phyloP scores from a whole-genome alignment of 306 rosid species.

The Astragalus glycyphyllos region DNA sequence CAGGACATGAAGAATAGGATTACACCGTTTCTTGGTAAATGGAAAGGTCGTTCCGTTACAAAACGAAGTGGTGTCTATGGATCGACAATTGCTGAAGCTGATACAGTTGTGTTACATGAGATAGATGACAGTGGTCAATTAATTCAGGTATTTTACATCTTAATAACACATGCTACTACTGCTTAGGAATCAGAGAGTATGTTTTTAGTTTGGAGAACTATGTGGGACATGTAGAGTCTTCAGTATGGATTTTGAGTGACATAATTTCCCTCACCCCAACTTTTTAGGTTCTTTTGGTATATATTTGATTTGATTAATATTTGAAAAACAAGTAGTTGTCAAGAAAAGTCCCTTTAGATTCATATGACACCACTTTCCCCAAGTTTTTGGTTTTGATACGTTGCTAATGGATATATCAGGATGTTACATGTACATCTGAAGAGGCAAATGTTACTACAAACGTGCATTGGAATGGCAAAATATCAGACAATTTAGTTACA shows the following conservation, averaged over 20 bases:
- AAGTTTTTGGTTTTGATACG: constrained; percentile 20
- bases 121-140: constrained; percentile 71
- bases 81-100: constrained; percentile 80
- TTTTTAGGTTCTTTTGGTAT: not conserved
- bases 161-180: not conserved
- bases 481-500: constrained; percentile 61
- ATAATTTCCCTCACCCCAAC: constrained; percentile 1
- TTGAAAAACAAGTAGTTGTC: constrained; percentile 23
- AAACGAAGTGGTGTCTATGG: constrained; percentile 98
- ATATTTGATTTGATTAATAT: constrained; percentile 8
- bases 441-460: constrained; percentile 62
- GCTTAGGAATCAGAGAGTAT: not conserved
- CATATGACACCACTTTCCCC: constrained; percentile 7
- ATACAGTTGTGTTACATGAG: constrained; percentile 66
- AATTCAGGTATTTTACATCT: constrained; percentile 68
- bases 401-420: constrained; percentile 54
- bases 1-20: constrained; percentile 57
- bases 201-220: constrained; percentile 4
- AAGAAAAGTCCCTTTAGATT: constrained; percentile 5
- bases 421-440: constrained; percentile 65
- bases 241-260: not conserved
- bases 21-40: constrained; percentile 82
- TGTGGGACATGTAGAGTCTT: not conserved
- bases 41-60: constrained; percentile 89
- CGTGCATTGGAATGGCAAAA: constrained; percentile 85